These are phyloP conservation scores for Ganoderma lucidum DNA, from an alignment of 1,284 basidiomycete species.

Conservation along the genomic window DNA sequence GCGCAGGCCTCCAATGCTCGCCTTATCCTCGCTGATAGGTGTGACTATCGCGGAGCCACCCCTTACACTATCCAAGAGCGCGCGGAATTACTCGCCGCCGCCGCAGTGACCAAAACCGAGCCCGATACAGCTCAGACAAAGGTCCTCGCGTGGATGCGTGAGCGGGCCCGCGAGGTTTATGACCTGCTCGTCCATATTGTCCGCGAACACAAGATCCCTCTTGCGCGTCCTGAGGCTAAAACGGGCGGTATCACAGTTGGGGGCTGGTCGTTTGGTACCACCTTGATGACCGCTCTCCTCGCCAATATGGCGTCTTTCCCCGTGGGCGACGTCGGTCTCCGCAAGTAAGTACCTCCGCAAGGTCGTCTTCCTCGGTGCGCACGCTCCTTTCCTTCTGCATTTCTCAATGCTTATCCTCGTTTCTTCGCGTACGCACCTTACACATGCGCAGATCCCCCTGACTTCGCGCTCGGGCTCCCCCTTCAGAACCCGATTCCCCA, in stretches of 20 bases:
- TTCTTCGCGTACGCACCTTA: too few species aligned
- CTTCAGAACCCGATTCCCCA: neutral
- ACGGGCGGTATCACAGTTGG: constrained; percentile 12
- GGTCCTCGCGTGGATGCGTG: constrained; percentile 26
- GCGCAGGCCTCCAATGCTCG: constrained; percentile 9
- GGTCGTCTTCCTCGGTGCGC: constrained; percentile 36
- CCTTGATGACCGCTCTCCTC: constrained; percentile 30
- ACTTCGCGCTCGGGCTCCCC: constrained; percentile 12
- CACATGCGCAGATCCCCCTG: neutral
- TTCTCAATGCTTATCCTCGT: neutral
- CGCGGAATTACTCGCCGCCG: constrained; percentile 24
- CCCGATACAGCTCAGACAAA: constrained; percentile 13
- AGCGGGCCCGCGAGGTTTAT: constrained; percentile 31
- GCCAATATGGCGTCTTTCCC: constrained; percentile 34
- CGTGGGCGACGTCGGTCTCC: constrained; percentile 17
- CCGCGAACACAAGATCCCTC: constrained; percentile 30
- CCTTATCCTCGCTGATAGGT: constrained; percentile 20
- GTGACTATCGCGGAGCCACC: constrained; percentile 10
- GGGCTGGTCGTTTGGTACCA: constrained; percentile 20
- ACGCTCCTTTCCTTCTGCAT: neutral
- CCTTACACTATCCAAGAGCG: constrained; percentile 23
- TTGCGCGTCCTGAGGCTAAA: neutral
- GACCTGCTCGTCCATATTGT: constrained; percentile 37
- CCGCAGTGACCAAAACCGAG: constrained; percentile 10
- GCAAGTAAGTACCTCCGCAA: constrained; percentile 36